These are phyloP conservation scores for Kwoniella heveanensis DNA, from an alignment of 768 basidiomycete species.

Conservation along the genomic window DNA sequence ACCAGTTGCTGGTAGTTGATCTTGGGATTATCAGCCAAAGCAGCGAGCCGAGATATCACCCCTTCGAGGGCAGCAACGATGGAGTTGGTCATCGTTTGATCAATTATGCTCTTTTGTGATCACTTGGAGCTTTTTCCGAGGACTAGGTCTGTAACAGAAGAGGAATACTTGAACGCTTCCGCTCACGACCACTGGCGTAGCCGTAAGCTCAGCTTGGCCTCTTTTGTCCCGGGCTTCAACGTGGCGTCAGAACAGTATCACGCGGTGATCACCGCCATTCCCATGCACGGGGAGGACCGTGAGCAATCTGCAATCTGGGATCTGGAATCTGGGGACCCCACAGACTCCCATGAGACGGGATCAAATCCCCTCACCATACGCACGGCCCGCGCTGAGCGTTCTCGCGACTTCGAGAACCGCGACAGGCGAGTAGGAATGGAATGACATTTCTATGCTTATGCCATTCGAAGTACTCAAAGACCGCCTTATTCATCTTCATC, in stretches of 20 bases:
- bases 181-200: no score
- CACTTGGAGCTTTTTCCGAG: no score
- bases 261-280: background rate
- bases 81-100: conserved; percentile 13
- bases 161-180: no score
- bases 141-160: no score
- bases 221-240: background rate
- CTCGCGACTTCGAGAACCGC: background rate
- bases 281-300: no score
- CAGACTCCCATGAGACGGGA: background rate
- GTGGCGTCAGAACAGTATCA: background rate
- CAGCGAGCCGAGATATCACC: conserved; percentile 25
- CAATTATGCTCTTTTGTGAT: no score
- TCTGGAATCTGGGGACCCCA: background rate
- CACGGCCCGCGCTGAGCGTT: background rate
- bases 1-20: conserved; percentile 77
- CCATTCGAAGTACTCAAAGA: no score
- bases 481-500: no score
- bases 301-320: no score
- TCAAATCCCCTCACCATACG: background rate
- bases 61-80: conserved; percentile 26
- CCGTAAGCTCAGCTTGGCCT: no score
- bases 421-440: background rate
- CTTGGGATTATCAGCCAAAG: conserved; percentile 35
- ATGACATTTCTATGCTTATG: no score